Evolutionary conservation across 2,329 filamentous ascomycete genomes (phyloP).

Genomic region (Aureobasidium sp.): DNA sequence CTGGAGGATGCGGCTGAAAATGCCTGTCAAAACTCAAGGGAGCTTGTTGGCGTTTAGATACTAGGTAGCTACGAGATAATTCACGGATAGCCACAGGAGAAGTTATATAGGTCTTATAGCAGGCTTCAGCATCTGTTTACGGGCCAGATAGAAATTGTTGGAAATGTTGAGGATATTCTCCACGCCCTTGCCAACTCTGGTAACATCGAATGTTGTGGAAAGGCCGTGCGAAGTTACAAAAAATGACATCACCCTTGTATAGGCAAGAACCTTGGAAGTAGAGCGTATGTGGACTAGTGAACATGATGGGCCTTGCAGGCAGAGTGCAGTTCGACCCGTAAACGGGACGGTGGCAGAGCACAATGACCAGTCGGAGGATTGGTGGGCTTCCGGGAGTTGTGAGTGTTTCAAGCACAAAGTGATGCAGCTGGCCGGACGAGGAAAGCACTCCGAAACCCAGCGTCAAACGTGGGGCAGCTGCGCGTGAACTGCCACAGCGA

Average conservation of each 20-base stretch:
- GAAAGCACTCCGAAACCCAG: background rate
- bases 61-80: background rate
- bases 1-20: conserved; percentile 10
- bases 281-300: background rate
- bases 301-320: background rate
- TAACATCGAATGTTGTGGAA: background rate
- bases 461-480: background rate
- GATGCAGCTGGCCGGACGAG: background rate
- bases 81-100: background rate
- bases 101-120: background rate
- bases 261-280: background rate
- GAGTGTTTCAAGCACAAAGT: background rate
- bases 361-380: background rate
- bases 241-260: background rate
- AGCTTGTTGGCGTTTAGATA: background rate
- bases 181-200: background rate
- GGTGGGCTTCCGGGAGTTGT: background rate
- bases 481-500: background rate
- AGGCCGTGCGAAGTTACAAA: background rate
- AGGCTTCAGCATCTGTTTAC: background rate
- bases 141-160: background rate
- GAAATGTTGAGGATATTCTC: conserved; percentile 10
- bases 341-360: background rate
- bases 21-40: background rate
- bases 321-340: background rate